Evolutionary conservation across 2,329 filamentous ascomycete species (phyloP), one percentile per base, ranked within the genome.

Genomic region (Ascochyta viciae-villosae): DNA sequence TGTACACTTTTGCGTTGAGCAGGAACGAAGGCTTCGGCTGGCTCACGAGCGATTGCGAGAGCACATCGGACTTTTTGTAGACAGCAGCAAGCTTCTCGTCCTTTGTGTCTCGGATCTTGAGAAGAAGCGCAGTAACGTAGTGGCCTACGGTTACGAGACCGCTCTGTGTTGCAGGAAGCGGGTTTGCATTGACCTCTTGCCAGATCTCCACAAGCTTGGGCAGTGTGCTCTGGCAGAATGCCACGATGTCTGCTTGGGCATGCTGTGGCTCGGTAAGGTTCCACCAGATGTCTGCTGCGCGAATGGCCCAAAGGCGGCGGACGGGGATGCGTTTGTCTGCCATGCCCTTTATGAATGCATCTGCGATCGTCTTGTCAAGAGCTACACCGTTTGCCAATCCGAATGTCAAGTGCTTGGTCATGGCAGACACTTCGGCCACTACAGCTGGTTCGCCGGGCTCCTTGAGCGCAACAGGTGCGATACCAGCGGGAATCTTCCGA

Each of bases 381-480:
- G 87, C 82, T 1, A 82, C 75, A 23, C 81, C 84, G 26, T 85
- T 81, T n/a, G 82, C 76, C 15, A 97, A 72, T 34, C 89, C 80
- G 67, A 84, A 85, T 10, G 79, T 77, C 31, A 89, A 78, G 65
- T 90, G 89, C 57, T 84, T 84, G 49, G 86, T 83, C 51, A 98
- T 81, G 4, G 90, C 85, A 31, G 83, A 82, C 6, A 92, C 87
- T 74, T 96, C 92, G 9, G 90, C 87, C 38, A 85, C 83, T 24
- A 96, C 80, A 38, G 93, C 93, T 33, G 83, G 79, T 74, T 99
- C 95, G 66, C 96, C 98, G 7, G 92, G 88, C 77, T 99, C 95
- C 70, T 97, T 96, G 6, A 84, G 78, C 16, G 90, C 87, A 13
- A 92, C 81, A 16, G 86, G 77, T 6, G 89, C 85, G 55, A 98